Evolutionary conservation across 768 basidiomycete species (phyloP).

Genomic region (Gloeophyllum trabeum): DNA sequence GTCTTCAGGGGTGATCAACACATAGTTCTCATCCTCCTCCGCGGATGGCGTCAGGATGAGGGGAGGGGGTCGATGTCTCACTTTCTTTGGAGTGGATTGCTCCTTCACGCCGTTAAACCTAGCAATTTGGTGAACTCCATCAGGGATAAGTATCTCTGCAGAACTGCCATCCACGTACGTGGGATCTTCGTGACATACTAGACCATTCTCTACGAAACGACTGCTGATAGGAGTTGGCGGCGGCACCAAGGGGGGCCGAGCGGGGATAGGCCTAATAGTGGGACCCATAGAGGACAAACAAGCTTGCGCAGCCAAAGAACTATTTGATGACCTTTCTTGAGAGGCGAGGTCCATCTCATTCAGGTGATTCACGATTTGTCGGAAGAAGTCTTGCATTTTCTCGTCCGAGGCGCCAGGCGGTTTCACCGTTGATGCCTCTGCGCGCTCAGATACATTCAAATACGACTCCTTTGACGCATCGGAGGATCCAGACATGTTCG

Average conservation of each 20-base stretch:
- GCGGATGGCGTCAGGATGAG: not conserved
- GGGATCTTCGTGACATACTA: not conserved
- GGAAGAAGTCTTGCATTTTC: constrained; percentile 74
- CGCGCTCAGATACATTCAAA: too few species aligned
- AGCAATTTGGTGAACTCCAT: too few species aligned
- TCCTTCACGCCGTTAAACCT: too few species aligned
- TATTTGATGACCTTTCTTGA: not conserved
- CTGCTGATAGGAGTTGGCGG: not conserved
- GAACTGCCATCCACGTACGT: not conserved
- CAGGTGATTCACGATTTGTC: constrained; percentile 75
- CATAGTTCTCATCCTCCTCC: not conserved
- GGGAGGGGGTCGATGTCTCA: not conserved
- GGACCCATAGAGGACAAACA: too few species aligned
- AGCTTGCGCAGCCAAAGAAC: too few species aligned
- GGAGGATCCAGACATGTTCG: not conserved
- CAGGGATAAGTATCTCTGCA: too few species aligned
- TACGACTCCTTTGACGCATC: too few species aligned
- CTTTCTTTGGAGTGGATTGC: too few species aligned
- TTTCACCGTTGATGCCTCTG: constrained; percentile 32
- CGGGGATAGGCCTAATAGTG: not conserved
- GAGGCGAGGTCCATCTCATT: constrained; percentile 43
- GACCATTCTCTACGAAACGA: not conserved
- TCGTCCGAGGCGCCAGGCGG: constrained; percentile 67
- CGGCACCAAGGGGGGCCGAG: not conserved
- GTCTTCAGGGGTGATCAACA: not conserved